These are phyloP conservation scores for Bidens hawaiensis DNA, from an alignment of 140 eudicot genomes.

Conservation along the genomic window DNA sequence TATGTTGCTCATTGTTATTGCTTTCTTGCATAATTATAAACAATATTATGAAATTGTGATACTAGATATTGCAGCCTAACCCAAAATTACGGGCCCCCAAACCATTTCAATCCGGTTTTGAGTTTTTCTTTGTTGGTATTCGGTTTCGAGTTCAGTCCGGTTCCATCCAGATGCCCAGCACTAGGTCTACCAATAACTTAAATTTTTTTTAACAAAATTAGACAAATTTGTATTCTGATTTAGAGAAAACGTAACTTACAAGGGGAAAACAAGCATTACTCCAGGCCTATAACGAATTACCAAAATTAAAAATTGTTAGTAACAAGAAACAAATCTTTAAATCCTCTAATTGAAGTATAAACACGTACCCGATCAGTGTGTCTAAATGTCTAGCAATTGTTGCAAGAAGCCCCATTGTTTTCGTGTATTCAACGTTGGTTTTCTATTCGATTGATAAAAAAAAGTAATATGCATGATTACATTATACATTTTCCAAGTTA, in stretches of 20 bases:
- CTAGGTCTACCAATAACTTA: background rate
- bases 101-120: background rate
- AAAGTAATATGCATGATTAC: background rate
- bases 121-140: background rate
- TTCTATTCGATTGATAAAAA: background rate
- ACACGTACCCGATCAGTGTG: conserved; percentile 63
- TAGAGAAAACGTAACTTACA: conserved; percentile 45
- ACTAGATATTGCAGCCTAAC: too few species aligned
- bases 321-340: background rate
- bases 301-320: conserved; percentile 13
- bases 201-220: background rate
- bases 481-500: conserved; percentile 16
- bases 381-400: conserved; percentile 61
- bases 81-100: background rate
- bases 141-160: background rate
- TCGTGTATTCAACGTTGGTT: background rate
- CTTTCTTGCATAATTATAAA: background rate
- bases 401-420: conserved; percentile 66
- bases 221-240: background rate
- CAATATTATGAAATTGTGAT: too few species aligned
- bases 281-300: conserved; percentile 59
- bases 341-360: background rate
- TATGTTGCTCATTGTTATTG: background rate
- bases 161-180: background rate
- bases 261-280: conserved; percentile 83